Evolutionary conservation across 2,329 filamentous ascomycete genomes (phyloP).

Genomic region (Stagonosporopsis vannaccii): DNA sequence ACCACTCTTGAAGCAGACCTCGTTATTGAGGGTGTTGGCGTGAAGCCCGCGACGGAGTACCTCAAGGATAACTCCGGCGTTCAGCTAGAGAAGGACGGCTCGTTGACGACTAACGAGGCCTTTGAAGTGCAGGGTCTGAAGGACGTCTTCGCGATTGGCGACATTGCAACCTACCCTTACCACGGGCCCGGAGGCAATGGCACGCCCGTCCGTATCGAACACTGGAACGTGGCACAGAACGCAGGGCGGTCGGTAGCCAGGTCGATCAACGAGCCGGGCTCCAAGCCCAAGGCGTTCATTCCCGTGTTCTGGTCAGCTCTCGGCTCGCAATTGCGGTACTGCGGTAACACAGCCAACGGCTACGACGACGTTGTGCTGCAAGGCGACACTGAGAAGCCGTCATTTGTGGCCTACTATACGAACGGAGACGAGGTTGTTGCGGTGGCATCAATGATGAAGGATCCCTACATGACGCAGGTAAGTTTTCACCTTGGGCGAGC

Average conservation of each 20-base stretch:
- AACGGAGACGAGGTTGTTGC: constrained; percentile 88
- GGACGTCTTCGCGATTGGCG: constrained; percentile 90
- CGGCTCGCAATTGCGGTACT: constrained; percentile 89
- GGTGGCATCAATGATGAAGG: constrained; percentile 87
- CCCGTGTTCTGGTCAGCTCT: constrained; percentile 98
- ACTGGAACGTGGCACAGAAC: constrained; percentile 99
- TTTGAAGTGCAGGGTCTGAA: constrained; percentile 79
- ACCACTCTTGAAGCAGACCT: constrained; percentile 85
- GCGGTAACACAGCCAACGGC: constrained; percentile 81
- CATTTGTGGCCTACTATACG: constrained; percentile 89
- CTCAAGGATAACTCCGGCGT: constrained; percentile 75
- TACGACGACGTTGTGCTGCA: constrained; percentile 86
- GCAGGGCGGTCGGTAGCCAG: constrained; percentile 80
- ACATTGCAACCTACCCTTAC: constrained; percentile 96
- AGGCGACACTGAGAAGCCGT: constrained; percentile 73
- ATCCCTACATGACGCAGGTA: constrained; percentile 74
- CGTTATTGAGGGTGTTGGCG: constrained; percentile 90
- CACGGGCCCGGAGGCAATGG: constrained; percentile 84
- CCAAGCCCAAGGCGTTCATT: constrained; percentile 75
- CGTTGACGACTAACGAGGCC: constrained; percentile 78
- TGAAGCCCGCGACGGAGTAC: constrained; percentile 84
- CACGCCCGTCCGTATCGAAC: constrained; percentile 82
- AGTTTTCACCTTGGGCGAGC: not conserved
- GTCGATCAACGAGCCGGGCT: constrained; percentile 73
- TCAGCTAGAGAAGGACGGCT: constrained; percentile 82